These are phyloP conservation scores for Penstemon newberryi DNA, from an alignment of 257 asterid genomes.

Conservation along the genomic window DNA sequence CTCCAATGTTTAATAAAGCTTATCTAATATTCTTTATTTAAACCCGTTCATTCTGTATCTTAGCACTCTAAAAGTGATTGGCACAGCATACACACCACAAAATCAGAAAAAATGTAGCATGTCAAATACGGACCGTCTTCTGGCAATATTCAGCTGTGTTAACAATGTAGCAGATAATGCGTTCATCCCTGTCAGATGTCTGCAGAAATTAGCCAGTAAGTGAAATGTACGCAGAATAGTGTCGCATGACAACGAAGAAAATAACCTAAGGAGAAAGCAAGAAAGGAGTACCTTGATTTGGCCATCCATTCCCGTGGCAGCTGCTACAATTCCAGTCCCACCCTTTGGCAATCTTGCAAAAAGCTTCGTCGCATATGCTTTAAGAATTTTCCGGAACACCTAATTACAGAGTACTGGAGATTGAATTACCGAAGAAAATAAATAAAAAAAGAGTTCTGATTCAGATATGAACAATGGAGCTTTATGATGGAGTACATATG, in stretches of 20 bases:
- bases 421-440: too few relatives aligned
- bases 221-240: neutral
- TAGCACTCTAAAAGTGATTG: slow-evolving; percentile 14
- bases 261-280: slow-evolving; percentile 19
- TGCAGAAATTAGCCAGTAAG: slow-evolving; percentile 41
- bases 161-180: slow-evolving; percentile 86
- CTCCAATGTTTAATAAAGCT: slow-evolving; percentile 5
- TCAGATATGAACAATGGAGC: slow-evolving; percentile 18
- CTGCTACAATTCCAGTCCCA: slow-evolving; percentile 97
- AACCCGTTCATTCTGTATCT: slow-evolving; percentile 17
- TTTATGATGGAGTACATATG: slow-evolving; percentile 7
- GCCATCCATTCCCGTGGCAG: slow-evolving; percentile 99
- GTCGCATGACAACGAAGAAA: slow-evolving; percentile 12
- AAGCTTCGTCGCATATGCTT: slow-evolving; percentile 93
- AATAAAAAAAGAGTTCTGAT: neutral
- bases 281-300: slow-evolving; percentile 69
- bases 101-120: slow-evolving; percentile 21
- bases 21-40: neutral
- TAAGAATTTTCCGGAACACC: slow-evolving; percentile 85
- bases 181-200: slow-evolving; percentile 98
- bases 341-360: slow-evolving; percentile 91
- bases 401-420: slow-evolving; percentile 33
- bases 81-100: slow-evolving; percentile 4
- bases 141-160: slow-evolving; percentile 99
- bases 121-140: slow-evolving; percentile 66